Base-by-base conservation (phyloP, 257 asterid genomes). In the Ligustrum vulgare region DNA sequence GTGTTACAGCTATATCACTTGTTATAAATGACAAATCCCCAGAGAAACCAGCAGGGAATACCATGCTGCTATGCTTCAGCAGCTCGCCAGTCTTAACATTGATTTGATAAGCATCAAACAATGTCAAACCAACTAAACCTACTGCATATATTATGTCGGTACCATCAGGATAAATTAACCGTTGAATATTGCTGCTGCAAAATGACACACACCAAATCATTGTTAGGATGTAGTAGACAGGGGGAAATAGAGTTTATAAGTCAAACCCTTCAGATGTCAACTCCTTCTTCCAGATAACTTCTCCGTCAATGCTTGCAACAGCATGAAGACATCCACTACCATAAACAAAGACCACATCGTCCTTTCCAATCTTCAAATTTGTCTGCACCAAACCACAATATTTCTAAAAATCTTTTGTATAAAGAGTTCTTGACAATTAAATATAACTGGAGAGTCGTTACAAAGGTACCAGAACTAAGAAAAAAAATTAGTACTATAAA, bases 231-330 rank as follows among this genome's bases (percentile, higher is more conserved):
- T 75, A 65, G 7, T 43, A 16, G 69, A 51, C 18, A 32, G 70
- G 67, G 28, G 20, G 18, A 67, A 79, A 63, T 66, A 54, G 67
- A 65, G 77, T 74, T 78, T 63, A 47, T 58, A 67, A 36, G 47
- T 69, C 94, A 32, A 73, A 95, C 99, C 97, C 91, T 71, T 90
- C 92, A 56, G 87, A 78, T 23, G 90, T 91, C 66, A 95, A 81
- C 60, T 91, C 96, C 86, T 82, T 90, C 81, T 81, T 93, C 99
- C 99, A 95, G 81, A 93, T 80, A 78, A 88, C 83, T 80, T 90
- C 98, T 10, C 99, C 99, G 45, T 90, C 97, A 77, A 90, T 73
- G 86, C 94, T 89, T 33, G 98, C 88, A 83, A 95, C 81, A 79
- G 96, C 99, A 77, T 90, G 90, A 83, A 95, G 84, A 81, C 73